Conservation (phyloP, 2,329 filamentous ascomycete genomes). For the Fusarium sp. region DNA sequence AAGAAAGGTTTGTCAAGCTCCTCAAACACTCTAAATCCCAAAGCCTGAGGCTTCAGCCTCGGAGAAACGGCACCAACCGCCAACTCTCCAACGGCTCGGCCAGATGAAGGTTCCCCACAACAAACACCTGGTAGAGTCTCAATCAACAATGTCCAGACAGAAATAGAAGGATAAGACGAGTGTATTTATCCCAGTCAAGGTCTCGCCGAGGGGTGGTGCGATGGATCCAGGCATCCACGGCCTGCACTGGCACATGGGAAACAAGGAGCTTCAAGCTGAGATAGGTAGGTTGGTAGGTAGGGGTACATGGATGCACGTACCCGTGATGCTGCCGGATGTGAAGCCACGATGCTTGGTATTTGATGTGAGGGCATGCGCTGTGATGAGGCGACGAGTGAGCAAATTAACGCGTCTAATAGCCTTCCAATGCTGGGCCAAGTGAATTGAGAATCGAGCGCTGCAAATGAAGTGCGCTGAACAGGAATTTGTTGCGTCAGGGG, state of each 20-base stretch:
- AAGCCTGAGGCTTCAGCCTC: slow-evolving; percentile 8
- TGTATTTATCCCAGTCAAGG: slow-evolving; percentile 21
- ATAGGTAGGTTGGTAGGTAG: neutral
- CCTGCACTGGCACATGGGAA: slow-evolving; percentile 22
- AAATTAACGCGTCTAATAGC: neutral
- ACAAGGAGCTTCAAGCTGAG: slow-evolving; percentile 10
- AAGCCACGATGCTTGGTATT: neutral
- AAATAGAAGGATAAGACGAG: neutral
- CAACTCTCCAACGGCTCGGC: slow-evolving; percentile 21
- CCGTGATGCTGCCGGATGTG: slow-evolving; percentile 10
- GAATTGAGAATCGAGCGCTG: slow-evolving; percentile 6
- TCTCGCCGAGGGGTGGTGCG: slow-evolving; percentile 23
- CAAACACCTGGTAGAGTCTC: slow-evolving; percentile 14
- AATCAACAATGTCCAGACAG: slow-evolving; percentile 26
- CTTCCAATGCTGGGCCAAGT: neutral
- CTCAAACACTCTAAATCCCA: neutral
- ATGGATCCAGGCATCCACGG: slow-evolving; percentile 21
- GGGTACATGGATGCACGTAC: slow-evolving; percentile 30
- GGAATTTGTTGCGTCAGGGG: slow-evolving; percentile 2
- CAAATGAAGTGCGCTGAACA: slow-evolving; percentile 11
- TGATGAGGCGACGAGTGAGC: neutral
- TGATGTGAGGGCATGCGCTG: neutral
- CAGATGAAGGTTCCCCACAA: slow-evolving; percentile 1
- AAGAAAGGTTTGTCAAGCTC: neutral
- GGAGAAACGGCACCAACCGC: slow-evolving; percentile 10